phyloP scores from a whole-genome alignment of 306 rosid genomes.

The Lathyrus tuberosus region DNA sequence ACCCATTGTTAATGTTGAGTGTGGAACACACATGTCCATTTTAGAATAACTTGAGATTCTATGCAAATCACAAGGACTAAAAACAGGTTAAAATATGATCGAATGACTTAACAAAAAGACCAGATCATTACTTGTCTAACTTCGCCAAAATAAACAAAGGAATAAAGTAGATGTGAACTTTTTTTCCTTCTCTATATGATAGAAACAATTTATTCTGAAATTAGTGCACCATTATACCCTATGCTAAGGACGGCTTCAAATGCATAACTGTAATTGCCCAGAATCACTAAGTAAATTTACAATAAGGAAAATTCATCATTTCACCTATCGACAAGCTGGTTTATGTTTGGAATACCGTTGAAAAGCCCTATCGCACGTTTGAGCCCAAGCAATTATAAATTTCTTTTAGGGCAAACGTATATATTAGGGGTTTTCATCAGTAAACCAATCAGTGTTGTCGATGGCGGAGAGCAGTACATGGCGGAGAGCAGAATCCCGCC shows the following conservation, averaged over 20 bases:
- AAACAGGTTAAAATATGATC: background rate
- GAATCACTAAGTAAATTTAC: constrained; percentile 22
- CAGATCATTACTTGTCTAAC: background rate
- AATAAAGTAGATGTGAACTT: background rate
- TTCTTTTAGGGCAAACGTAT: background rate
- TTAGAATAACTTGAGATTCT: too few relatives aligned
- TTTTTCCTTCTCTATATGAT: constrained; percentile 3
- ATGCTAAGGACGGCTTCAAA: background rate
- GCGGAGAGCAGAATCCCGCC: too few relatives aligned
- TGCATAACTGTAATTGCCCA: constrained; percentile 1
- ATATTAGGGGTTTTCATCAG: background rate
- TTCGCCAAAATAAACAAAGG: background rate
- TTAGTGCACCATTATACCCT: background rate
- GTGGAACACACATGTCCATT: too few relatives aligned
- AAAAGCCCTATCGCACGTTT: background rate
- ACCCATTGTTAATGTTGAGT: too few relatives aligned
- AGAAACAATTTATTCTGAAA: constrained; percentile 25
- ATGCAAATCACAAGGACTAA: background rate
- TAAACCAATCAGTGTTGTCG: background rate
- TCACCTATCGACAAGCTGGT: background rate
- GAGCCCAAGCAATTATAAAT: background rate
- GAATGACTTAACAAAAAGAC: background rate
- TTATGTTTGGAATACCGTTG: background rate
- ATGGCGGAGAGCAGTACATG: too few relatives aligned
- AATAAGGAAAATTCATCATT: constrained; percentile 7